Evolutionary conservation across 306 rosid species (phyloP), one percentile per base, ranked within the genome.

Genomic region (Castanea sativa): DNA sequence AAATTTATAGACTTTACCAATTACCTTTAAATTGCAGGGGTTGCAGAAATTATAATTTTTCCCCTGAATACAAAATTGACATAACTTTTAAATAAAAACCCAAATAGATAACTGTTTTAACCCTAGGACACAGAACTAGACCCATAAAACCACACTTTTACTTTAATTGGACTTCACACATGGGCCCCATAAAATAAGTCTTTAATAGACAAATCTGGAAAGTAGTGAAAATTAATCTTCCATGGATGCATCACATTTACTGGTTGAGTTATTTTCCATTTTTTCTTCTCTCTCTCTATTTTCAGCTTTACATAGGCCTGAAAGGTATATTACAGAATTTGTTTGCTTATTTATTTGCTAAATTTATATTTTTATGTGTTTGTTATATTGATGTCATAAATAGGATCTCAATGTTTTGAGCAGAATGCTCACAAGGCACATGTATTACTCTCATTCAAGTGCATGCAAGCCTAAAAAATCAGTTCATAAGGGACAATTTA

Each of bases 401-500:
- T 29, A 63, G 16, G 69, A 63, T 64, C 70, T 64, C 21, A 64
- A 64, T 64, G 12, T 29, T 64, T 21, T 64, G 70, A 64, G 38
- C 43, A 64, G 15, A 29, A 64, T 64, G 70, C 70, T 64, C 20
- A 12, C 32, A 35, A 64, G 20, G 41, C 41, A 64, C 15, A 64
- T 29, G 10, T 30, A 4, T 30, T 27, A 27, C 23, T 64, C 41
- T 64, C 45, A 41, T 58, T 60, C 69, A 15, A 52, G 35, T 69
- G 52, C 73, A 14, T 51, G 27, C 21, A 75, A 25, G 60, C 67
- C 51, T 55, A 75, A 51, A 35, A 16, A 51, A 51, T 58, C 57
- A 18, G 33, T 60, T 71, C 70, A 78, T 60, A 21, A 52, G 71
- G 73, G 71, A 59, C 45, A 74, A 15, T 58, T 59, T 85, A 78